Evolutionary conservation across 2,329 filamentous ascomycete genomes (phyloP).

Genomic region (Penicillium capsulatum): DNA sequence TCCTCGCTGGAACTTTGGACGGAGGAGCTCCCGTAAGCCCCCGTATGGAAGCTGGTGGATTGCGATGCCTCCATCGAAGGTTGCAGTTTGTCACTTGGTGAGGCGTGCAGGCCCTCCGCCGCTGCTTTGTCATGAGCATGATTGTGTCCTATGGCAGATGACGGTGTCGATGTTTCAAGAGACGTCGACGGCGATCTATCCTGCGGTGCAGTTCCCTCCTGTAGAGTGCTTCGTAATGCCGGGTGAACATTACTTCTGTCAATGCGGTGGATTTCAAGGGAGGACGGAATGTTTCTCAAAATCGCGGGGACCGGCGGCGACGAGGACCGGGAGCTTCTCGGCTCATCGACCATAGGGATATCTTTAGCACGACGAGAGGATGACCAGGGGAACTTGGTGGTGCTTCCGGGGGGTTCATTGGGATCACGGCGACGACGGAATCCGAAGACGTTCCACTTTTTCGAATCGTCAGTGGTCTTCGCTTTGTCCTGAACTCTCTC

Average conservation of each 20-base stretch:
- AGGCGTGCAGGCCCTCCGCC: no score
- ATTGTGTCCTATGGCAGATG: no score
- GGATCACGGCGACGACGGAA: constrained; percentile 15
- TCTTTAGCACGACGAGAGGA: constrained; percentile 1
- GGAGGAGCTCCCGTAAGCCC: no score
- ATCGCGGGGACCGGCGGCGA: constrained; percentile 3
- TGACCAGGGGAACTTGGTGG: constrained; percentile 9
- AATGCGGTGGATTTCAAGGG: background rate
- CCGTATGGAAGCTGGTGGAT: no score
- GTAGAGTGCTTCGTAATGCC: background rate
- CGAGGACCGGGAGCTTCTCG: constrained; percentile 1
- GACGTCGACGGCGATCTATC: no score
- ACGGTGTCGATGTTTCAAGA: no score
- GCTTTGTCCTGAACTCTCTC: constrained; percentile 1
- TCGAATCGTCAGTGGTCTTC: constrained; percentile 6
- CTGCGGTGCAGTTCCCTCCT: background rate
- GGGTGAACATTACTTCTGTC: background rate
- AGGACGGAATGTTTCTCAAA: background rate
- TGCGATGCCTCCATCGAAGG: no score
- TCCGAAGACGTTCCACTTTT: constrained; percentile 17
- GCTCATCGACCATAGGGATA: background rate
- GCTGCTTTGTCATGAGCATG: no score
- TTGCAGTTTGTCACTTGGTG: no score
- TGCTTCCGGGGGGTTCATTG: constrained; percentile 4
- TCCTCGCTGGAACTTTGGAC: no score